Conservation (phyloP, 352 stramenopile species). For the Pythium oligandrum region DNA sequence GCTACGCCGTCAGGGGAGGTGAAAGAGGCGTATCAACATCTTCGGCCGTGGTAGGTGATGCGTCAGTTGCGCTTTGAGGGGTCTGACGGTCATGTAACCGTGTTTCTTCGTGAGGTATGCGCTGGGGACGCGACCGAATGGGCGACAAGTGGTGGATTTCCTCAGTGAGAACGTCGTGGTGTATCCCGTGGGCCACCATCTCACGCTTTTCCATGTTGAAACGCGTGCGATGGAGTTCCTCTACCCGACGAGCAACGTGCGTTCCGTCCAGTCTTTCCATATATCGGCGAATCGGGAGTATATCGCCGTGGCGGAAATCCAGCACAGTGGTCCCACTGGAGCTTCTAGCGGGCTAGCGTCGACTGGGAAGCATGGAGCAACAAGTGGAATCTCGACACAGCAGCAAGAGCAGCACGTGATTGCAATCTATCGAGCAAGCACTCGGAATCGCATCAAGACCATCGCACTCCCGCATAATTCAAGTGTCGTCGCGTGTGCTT, state of each 20-base stretch:
- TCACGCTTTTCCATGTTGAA: constrained; percentile 59
- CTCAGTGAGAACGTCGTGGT: constrained; percentile 46
- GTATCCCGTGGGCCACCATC: constrained; percentile 64
- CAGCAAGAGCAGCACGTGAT: constrained; percentile 41
- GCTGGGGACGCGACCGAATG: constrained; percentile 19
- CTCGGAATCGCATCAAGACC: constrained; percentile 35
- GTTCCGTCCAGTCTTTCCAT: constrained; percentile 60
- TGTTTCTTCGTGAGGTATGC: constrained; percentile 30
- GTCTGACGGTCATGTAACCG: too few relatives aligned
- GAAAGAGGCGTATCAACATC: background rate
- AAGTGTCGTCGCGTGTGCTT: constrained; percentile 59
- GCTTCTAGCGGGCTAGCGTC: background rate
- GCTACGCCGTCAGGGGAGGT: background rate
- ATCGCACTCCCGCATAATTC: constrained; percentile 46
- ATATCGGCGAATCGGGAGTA: constrained; percentile 66
- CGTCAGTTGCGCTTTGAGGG: too few relatives aligned
- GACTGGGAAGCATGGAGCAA: constrained; percentile 1
- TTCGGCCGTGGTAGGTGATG: background rate
- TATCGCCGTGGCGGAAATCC: constrained; percentile 58
- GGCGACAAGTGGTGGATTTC: constrained; percentile 44
- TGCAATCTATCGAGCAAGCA: constrained; percentile 57
- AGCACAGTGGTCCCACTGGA: constrained; percentile 14
- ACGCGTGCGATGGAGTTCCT: constrained; percentile 67
- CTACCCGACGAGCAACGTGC: constrained; percentile 43
- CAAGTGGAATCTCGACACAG: constrained; percentile 6